Conservation (phyloP, 208 protist genomes). For the Porcisia hertigi region DNA sequence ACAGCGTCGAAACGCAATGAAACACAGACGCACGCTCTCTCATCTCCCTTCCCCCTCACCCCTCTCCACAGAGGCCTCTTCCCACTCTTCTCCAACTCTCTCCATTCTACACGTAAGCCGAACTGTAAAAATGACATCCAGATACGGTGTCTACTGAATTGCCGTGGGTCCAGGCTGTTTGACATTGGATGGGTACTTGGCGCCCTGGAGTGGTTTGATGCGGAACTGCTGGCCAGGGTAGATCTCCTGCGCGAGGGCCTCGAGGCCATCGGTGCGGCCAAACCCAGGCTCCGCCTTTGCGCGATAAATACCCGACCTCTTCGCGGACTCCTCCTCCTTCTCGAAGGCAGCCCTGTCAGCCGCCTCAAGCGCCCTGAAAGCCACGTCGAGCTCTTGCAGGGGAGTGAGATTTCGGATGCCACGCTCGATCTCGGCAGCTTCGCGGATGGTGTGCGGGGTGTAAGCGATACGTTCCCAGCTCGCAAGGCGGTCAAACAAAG, state of each 20-base stretch:
- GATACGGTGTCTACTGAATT: slow-evolving; percentile 57
- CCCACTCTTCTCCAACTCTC: too few species aligned
- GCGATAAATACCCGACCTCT: slow-evolving; percentile 86
- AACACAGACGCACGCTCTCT: neutral
- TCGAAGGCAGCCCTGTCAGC: slow-evolving; percentile 84
- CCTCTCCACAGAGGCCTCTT: neutral
- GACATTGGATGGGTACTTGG: slow-evolving; percentile 84
- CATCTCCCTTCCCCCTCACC: neutral
- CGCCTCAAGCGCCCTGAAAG: slow-evolving; percentile 70
- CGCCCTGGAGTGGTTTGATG: slow-evolving; percentile 79
- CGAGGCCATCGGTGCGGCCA: slow-evolving; percentile 86
- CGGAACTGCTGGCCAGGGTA: slow-evolving; percentile 93
- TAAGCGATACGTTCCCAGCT: slow-evolving; percentile 89
- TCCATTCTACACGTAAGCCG: neutral
- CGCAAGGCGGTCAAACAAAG: slow-evolving; percentile 85
- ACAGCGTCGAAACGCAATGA: neutral
- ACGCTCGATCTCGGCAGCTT: slow-evolving; percentile 76
- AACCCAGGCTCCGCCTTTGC: slow-evolving; percentile 92
- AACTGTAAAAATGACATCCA: neutral
- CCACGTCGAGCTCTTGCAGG: slow-evolving; percentile 77
- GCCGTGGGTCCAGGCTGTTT: slow-evolving; percentile 85
- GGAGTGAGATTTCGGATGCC: slow-evolving; percentile 55
- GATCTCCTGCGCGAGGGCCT: slow-evolving; percentile 90
- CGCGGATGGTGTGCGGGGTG: slow-evolving; percentile 76
- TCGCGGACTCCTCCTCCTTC: slow-evolving; percentile 86